Base-by-base conservation (phyloP, 2,329 filamentous ascomycete species). In the Pseudocercospora cruenta region DNA sequence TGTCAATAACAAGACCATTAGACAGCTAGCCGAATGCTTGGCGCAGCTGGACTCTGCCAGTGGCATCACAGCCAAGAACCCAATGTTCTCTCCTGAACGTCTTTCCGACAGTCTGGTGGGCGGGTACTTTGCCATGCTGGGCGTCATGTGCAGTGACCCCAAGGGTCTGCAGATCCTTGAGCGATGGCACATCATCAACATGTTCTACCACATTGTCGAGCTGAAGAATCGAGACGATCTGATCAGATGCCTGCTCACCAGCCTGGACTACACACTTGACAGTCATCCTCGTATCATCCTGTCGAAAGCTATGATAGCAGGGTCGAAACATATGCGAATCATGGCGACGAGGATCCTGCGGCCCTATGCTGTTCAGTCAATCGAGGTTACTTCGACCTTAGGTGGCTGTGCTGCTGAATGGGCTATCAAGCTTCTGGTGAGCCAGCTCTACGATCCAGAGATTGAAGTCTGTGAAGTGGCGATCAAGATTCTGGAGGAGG, bases 191-290 rank as follows among this genome's bases (percentile, higher is more conserved):
- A 96, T 99, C 85, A 94, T 97, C 81, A 98, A 98, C 79, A 99
- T 99, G 93, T 96, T 98, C 85, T 99, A 99, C 77, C 95, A 98
- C 79, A 97, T 99, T 67, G 87, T 97, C 65, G 94, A 98, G 75
- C 84, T 97, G 53, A 93, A 91, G 73, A 91, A 95, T 78, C 90
- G 95, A 2, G 93, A 94, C 54, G 95, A 99, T 77, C 83, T 99
- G 66, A 93, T 98, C 76, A 93, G 94, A 76, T 85, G 94, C 9
- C 85, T 99, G 33, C 85, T 99, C 8, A 90, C 91, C 58, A 95
- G 94, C 74, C 94, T 99, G 79, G 94, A 99, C 79, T 99, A 97
- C 76, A 91, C 89, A 21, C 82, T 96, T 24, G 82, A 83, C 67
- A 94, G 94, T 1, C 95, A 99, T 78, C 91, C 96, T 21, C 88